These are phyloP conservation scores for Lupinus albus DNA, from an alignment of 306 rosid species.

Conservation along the genomic window DNA sequence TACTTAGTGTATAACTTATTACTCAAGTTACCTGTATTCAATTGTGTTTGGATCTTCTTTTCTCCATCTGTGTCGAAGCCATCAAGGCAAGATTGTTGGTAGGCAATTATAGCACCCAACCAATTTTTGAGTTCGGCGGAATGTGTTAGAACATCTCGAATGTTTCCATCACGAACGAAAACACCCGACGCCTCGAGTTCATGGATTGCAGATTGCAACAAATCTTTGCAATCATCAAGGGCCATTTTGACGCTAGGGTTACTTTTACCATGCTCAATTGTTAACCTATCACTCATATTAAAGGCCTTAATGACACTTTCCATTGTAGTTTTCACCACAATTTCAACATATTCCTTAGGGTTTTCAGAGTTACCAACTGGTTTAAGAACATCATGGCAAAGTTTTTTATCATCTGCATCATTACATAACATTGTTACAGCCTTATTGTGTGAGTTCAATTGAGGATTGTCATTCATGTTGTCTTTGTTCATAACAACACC, in stretches of 20 bases:
- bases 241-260: constrained; percentile 49
- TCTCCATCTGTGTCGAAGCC: constrained; percentile 45
- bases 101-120: constrained; percentile 63
- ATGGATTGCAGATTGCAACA: constrained; percentile 48
- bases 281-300: constrained; percentile 50
- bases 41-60: constrained; percentile 25
- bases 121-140: constrained; percentile 53
- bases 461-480: not conserved
- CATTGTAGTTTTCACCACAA: constrained; percentile 42
- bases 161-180: constrained; percentile 14
- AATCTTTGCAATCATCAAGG: constrained; percentile 61
- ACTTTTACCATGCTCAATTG: constrained; percentile 24
- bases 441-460: constrained; percentile 26
- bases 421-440: constrained; percentile 43
- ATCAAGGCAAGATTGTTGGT: constrained; percentile 57
- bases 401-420: constrained; percentile 33
- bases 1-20: no score
- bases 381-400: constrained; percentile 47
- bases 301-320: constrained; percentile 48
- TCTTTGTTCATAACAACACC: constrained; percentile 40
- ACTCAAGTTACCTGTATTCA: not conserved
- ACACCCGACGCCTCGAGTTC: constrained; percentile 44
- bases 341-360: constrained; percentile 46
- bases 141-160: constrained; percentile 31
- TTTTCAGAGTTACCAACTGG: not conserved